A percentile compares a stretch with the other conserved stretches of the same genome.
Evolutionary conservation across 2,329 filamentous ascomycete species (phyloP).

Genomic region (Zalaria sp.): DNA sequence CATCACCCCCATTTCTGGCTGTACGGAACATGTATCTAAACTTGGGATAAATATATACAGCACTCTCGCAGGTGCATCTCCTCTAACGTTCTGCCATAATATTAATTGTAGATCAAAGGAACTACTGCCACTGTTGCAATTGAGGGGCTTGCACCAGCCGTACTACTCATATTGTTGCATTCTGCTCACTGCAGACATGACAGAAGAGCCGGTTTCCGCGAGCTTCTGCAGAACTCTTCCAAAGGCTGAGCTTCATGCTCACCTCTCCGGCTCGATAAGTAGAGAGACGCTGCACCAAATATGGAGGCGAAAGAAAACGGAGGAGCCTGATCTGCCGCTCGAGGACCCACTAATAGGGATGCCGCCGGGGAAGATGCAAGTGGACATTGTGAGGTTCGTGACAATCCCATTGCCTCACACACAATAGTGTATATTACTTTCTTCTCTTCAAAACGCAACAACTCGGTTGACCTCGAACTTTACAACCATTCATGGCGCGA

Average conservation of each 20-base stretch:
- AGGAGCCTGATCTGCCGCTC: conserved; percentile 37
- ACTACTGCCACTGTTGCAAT: too few relatives aligned
- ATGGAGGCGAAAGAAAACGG: conserved; percentile 47
- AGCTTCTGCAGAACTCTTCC: conserved; percentile 22
- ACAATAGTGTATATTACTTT: neutral
- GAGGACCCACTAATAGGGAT: conserved; percentile 57
- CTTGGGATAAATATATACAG: too few relatives aligned
- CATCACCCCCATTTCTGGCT: too few relatives aligned
- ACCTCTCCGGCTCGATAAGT: conserved; percentile 66
- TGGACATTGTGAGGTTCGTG: conserved; percentile 5
- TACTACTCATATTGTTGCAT: too few relatives aligned
- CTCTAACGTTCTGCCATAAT: too few relatives aligned
- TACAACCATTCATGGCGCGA: too few relatives aligned
- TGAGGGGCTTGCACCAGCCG: too few relatives aligned
- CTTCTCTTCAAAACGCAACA: neutral
- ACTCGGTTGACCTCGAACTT: neutral
- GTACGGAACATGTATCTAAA: too few relatives aligned
- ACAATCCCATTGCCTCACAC: conserved; percentile 5
- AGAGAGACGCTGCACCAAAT: conserved; percentile 59
- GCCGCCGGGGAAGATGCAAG: conserved; percentile 42
- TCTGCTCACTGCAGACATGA: too few relatives aligned
- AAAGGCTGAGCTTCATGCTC: conserved; percentile 56
- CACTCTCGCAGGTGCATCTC: too few relatives aligned
- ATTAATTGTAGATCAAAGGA: too few relatives aligned
- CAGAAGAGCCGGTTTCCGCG: neutral